Percentiles rank a stretch among this genome's conserved stretches.
phyloP scores from a whole-genome alignment of 192 early-diverging fungal genomes.

The Backusella parvicylindrica region DNA sequence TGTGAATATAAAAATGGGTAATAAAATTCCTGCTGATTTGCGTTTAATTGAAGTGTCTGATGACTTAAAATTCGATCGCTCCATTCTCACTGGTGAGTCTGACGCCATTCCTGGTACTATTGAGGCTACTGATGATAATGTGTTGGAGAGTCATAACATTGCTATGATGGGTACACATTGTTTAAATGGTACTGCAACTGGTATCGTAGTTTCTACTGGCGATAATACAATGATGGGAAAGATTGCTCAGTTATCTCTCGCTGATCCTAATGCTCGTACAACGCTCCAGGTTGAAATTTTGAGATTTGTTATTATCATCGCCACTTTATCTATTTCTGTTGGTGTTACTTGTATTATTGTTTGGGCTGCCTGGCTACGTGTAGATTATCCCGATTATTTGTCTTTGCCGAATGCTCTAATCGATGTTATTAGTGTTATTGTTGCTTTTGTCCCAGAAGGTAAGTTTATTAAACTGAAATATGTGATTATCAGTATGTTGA shows the following conservation, averaged over 20 bases:
- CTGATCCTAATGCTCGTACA: constrained; percentile 39
- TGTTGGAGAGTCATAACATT: constrained; percentile 80
- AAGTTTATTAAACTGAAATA: not conserved
- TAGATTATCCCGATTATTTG: constrained; percentile 54
- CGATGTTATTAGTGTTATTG: constrained; percentile 60
- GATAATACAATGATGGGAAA: constrained; percentile 75
- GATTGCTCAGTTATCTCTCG: constrained; percentile 59
- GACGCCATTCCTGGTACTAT: constrained; percentile 61
- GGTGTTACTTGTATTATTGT: constrained; percentile 42
- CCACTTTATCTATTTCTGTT: constrained; percentile 42
- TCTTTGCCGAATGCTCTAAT: constrained; percentile 36
- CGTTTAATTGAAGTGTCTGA: constrained; percentile 60
- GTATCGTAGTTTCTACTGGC: constrained; percentile 75
- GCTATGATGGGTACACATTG: constrained; percentile 70
- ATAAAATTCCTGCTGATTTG: constrained; percentile 78
- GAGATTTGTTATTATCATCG: constrained; percentile 69
- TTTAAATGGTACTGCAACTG: constrained; percentile 67
- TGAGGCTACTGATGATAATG: constrained; percentile 65
- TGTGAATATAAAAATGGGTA: constrained; percentile 79
- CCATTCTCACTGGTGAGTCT: constrained; percentile 75
- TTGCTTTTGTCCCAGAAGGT: constrained; percentile 74
- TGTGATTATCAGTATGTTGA: not conserved
- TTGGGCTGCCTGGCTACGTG: constrained; percentile 57
- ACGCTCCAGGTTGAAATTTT: constrained; percentile 60
- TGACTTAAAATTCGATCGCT: constrained; percentile 77